Base-by-base conservation (phyloP, 768 basidiomycete species). In the Boletus barrowsii region DNA sequence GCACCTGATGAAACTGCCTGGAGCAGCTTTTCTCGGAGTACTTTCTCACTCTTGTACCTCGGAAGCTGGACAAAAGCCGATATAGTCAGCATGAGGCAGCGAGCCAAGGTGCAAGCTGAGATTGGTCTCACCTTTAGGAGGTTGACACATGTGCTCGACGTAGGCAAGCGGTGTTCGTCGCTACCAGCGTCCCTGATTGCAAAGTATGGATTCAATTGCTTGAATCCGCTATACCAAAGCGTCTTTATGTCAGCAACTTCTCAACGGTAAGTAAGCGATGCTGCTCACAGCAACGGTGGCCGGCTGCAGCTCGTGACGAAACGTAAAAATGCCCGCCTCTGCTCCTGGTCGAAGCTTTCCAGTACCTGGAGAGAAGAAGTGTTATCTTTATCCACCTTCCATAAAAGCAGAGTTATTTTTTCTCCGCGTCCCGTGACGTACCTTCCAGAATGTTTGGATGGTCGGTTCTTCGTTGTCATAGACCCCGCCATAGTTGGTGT, bases 281-380 rank as follows among this genome's bases (percentile, higher is more conserved):
- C 20, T 29, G 75, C 87, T 61, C 60, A 91, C 86, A 95, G 75
- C 26, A 98, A 73, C 0, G 93, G 95, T 0, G 95, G 92, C 15
- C 93, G 79, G 62, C 90, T 88, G 62, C 93, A 94, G 59, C 90
- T 93, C 17, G 97, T 98, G 18, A 93, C 96, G 62, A 98, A 99
- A 14, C 91, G 81, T 53, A 99, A 71, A 52, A 98, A 75, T 2
- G 83, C 78, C 42, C 85, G 77, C 14, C 88, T 81, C 61, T 98
- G 86, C 43, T 90, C 87, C 54, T 93, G 86, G 53, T 84, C 80
- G 65, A 99, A 90, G 3, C 81, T 72, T 35, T 86, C 80, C 54
- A 95, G 81, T 26, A 97, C 91, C 83, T 88, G 51, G 32, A 42
- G 49, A 18, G 10, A 17, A 22, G 42, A 11, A 0, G 2, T 1